Conservation (phyloP, 441 rosid genomes). For the Euphorbia corollata region DNA sequence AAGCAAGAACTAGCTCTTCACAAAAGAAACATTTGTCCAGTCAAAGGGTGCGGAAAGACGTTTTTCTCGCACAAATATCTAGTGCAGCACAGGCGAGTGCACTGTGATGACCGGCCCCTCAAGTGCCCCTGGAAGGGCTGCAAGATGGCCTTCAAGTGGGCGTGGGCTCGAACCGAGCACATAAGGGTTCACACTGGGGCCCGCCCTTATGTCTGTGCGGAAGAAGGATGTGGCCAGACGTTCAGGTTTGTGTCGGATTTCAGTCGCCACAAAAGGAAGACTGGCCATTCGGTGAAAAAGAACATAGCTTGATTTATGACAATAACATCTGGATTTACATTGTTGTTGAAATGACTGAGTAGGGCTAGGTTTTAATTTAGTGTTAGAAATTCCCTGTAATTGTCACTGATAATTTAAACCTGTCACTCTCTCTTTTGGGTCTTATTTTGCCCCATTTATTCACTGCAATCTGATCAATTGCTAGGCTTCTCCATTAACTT, state of each 20-base stretch:
- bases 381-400: neutral
- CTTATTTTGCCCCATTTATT: neutral
- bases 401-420: neutral
- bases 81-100: slow-evolving; percentile 92
- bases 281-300: slow-evolving; percentile 85
- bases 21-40: slow-evolving; percentile 81
- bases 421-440: neutral
- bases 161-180: slow-evolving; percentile 98
- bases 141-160: slow-evolving; percentile 97
- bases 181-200: slow-evolving; percentile 98
- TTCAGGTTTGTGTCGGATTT: slow-evolving; percentile 93
- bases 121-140: slow-evolving; percentile 99
- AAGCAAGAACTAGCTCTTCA: slow-evolving; percentile 72
- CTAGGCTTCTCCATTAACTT: neutral
- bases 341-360: neutral
- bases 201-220: slow-evolving; percentile 84
- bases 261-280: slow-evolving; percentile 94
- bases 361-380: neutral
- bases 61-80: slow-evolving; percentile 94
- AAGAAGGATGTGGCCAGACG: slow-evolving; percentile 88
- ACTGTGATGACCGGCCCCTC: slow-evolving; percentile 90
- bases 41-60: slow-evolving; percentile 86
- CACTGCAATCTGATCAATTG: neutral
- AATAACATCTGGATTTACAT: neutral
- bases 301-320: slow-evolving; percentile 32